Evolutionary conservation across 345 rosid species (phyloP).

Genomic region (Lenwebbia sp.): DNA sequence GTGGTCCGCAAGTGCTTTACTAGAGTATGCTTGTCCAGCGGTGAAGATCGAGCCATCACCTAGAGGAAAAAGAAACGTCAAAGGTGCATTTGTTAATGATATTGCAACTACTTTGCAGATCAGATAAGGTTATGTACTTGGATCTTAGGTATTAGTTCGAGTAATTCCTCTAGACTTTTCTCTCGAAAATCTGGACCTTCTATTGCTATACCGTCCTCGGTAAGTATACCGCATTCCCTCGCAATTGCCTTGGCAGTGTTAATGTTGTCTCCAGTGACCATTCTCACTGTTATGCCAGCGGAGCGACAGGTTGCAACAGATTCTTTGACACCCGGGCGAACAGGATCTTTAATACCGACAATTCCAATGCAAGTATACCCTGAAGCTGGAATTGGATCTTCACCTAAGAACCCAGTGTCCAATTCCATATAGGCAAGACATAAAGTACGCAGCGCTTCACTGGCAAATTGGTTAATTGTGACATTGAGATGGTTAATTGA

Average conservation of each 20-base stretch:
- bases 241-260: conserved; percentile 93
- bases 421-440: conserved; percentile 69
- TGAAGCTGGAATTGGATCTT: conserved; percentile 46
- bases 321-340: conserved; percentile 89
- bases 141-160: conserved; percentile 73
- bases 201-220: conserved; percentile 74
- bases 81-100: not conserved
- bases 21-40: conserved; percentile 82
- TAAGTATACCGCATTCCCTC: conserved; percentile 88
- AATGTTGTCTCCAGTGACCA: conserved; percentile 96
- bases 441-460: conserved; percentile 84
- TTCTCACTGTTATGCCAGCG: conserved; percentile 84
- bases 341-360: conserved; percentile 91
- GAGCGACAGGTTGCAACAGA: conserved; percentile 81
- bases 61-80: conserved; percentile 11
- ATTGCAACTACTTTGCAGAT: not conserved
- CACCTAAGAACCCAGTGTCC: conserved; percentile 39
- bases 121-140: conserved; percentile 33
- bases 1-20: conserved; percentile 80
- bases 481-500: conserved; percentile 40
- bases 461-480: conserved; percentile 72
- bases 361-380: conserved; percentile 74
- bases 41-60: conserved; percentile 99
- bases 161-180: conserved; percentile 60
- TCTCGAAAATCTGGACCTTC: conserved; percentile 90